Evolutionary conservation across 768 basidiomycete species (phyloP).

Genomic region (Mycena olivaceomarginata): DNA sequence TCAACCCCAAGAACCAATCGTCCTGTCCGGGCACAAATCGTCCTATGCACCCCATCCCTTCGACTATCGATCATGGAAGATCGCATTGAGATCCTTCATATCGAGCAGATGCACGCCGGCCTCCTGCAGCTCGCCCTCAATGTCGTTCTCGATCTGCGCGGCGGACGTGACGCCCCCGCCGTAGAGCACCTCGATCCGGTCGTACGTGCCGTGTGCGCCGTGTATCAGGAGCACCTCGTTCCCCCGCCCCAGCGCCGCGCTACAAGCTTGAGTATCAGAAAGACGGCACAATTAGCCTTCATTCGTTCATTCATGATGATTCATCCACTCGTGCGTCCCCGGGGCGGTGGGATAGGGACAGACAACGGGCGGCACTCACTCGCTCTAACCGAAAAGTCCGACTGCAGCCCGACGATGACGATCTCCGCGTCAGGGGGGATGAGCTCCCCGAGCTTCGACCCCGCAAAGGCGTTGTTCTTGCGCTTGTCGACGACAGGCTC

Average conservation of each 20-base stretch:
- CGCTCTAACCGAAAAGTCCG: conserved; percentile 76
- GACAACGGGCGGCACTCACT: conserved; percentile 46
- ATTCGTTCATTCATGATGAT: background rate
- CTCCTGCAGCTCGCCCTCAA: conserved; percentile 81
- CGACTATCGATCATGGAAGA: conserved; percentile 73
- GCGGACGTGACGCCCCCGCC: conserved; percentile 74
- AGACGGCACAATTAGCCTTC: background rate
- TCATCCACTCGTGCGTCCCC: background rate
- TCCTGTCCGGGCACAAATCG: background rate
- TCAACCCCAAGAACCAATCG: background rate
- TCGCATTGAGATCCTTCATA: conserved; percentile 77
- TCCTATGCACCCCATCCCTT: background rate
- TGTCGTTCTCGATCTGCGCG: conserved; percentile 69
- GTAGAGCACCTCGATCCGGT: conserved; percentile 77
- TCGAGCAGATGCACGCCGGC: conserved; percentile 80
- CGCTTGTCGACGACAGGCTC: conserved; percentile 79
- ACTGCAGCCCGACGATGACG: conserved; percentile 80
- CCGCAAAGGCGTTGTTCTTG: conserved; percentile 83
- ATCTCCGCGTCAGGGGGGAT: conserved; percentile 75
- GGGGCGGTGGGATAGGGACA: background rate
- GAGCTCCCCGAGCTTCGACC: conserved; percentile 70
- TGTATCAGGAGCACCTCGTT: conserved; percentile 81
- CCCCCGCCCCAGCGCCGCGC: conserved; percentile 75
- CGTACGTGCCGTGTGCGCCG: conserved; percentile 81
- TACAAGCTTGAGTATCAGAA: conserved; percentile 64